A percentile compares a stretch with the other conserved stretches of the same genome.
Conservation (phyloP, 768 basidiomycete species). For the Calocybe cyanea region DNA sequence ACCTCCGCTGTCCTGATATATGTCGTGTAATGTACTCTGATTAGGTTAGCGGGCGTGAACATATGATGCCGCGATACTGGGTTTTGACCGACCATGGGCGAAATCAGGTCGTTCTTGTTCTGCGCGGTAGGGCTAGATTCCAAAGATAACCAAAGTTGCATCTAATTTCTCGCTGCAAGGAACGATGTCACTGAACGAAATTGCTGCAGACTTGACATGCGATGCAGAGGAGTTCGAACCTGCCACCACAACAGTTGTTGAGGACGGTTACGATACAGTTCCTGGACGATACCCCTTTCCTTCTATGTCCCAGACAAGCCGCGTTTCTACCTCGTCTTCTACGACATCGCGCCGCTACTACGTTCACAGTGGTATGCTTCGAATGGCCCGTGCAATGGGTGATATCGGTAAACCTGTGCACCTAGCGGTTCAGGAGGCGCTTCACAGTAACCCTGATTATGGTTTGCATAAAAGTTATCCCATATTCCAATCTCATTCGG, state of each 20-base stretch:
- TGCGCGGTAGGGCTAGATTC: slow-evolving; percentile 44
- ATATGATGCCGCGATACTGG: slow-evolving; percentile 82
- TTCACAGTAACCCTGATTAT: slow-evolving; percentile 66
- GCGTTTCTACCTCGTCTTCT: slow-evolving; percentile 12
- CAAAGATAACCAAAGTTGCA: not conserved
- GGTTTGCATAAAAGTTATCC: slow-evolving; percentile 38
- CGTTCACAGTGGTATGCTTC: slow-evolving; percentile 80
- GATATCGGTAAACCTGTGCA: slow-evolving; percentile 73
- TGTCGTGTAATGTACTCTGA: slow-evolving; percentile 1
- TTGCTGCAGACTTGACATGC: slow-evolving; percentile 83
- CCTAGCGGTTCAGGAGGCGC: slow-evolving; percentile 64
- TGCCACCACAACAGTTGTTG: slow-evolving; percentile 33
- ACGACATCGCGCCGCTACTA: slow-evolving; percentile 38
- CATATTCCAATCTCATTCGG: not conserved
- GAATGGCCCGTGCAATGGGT: slow-evolving; percentile 79
- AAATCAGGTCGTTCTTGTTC: slow-evolving; percentile 69
- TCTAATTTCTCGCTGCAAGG: slow-evolving; percentile 31
- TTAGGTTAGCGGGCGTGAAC: slow-evolving; percentile 58
- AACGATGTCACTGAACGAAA: slow-evolving; percentile 85
- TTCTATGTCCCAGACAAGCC: slow-evolving; percentile 18
- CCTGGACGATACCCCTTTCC: slow-evolving; percentile 38
- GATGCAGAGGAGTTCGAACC: slow-evolving; percentile 67
- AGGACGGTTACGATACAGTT: slow-evolving; percentile 27
- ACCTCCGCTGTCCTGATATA: not conserved
- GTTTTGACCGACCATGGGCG: slow-evolving; percentile 78